Conservation (phyloP, 106 monocot genomes). For the Dactylorhiza incarnata region DNA sequence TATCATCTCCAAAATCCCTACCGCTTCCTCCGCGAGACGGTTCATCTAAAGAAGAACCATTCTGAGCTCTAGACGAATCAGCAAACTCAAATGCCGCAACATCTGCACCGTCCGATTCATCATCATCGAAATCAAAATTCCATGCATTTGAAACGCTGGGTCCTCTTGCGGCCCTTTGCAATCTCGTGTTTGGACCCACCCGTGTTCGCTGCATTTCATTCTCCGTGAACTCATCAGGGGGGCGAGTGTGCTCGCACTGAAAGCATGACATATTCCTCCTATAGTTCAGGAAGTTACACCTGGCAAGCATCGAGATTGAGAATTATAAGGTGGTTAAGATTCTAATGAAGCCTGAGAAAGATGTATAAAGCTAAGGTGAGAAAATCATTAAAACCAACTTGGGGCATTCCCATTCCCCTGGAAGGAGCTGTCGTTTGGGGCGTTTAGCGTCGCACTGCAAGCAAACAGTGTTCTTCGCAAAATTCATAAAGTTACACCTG, state of each 20-base stretch:
- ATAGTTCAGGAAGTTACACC: constrained; percentile 98
- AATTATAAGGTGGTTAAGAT: constrained; percentile 1
- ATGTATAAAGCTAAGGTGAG: not conserved
- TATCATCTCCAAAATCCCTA: constrained; percentile 21
- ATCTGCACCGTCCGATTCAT: constrained; percentile 97
- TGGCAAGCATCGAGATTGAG: constrained; percentile 6
- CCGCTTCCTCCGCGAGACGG: constrained; percentile 16
- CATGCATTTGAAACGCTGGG: constrained; percentile 69
- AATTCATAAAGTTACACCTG: constrained; percentile 99
- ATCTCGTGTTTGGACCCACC: constrained; percentile 16
- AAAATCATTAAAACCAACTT: constrained; percentile 21
- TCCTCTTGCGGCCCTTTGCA: constrained; percentile 21
- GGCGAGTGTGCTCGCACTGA: constrained; percentile 86
- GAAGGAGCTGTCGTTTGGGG: constrained; percentile 90
- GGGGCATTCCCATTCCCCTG: constrained; percentile 98
- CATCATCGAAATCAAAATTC: constrained; percentile 99
- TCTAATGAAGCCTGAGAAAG: not conserved
- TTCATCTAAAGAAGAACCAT: constrained; percentile 14
- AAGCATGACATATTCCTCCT: constrained; percentile 96
- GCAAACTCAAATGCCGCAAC: constrained; percentile 99
- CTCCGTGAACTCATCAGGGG: constrained; percentile 71
- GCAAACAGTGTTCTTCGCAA: constrained; percentile 91
- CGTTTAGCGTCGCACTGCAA: constrained; percentile 94
- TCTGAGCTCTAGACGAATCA: constrained; percentile 37
- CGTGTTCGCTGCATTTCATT: constrained; percentile 39